Evolutionary conservation across 106 monocot genomes (phyloP), one percentile per base, ranked within the genome.

Genomic region (Dendrobium huoshanense): DNA sequence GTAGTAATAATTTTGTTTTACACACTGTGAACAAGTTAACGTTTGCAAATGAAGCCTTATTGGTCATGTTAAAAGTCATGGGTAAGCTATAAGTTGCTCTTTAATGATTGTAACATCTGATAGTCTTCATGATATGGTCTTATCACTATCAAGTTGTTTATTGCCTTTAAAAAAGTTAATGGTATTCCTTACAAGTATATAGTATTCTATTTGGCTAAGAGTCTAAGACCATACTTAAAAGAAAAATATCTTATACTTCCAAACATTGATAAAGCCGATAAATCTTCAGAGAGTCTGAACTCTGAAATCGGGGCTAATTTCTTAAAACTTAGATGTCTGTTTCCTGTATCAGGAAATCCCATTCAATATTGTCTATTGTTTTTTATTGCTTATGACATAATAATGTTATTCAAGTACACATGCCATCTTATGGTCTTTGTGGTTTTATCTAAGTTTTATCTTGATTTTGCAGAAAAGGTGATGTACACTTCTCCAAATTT

Each of bases 401-500:
- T 70, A 10, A 27, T 45, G 10, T 76, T 75, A 4, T 75, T 45
- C 2, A 75, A 75, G 75, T 18, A 41, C 19, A 3, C 4, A 80
- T 68, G 67, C 67, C 24, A 42, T 67, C 27, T 56, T 80, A 45
- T 74, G 67, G 16, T 76, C 29, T 22, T n/a, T 45, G n/a, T 80
- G 9, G 70, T 78, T 84, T 49, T 78, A 79, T 75, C 64, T 18
- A 6, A 20, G 29, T 18, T 65, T 16, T 59, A 33, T 75, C 27
- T 75, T 43, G 6, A 37, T 73, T 87, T 88, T 93, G 85, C 90
- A 99, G 99, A 95, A 55, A 99, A 95, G 85, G 75, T 99, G 49
- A 88, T 90, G 72, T 99, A 91, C 78, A 91, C 92, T 77, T 95
- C 95, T 67, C 88, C 95, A 82, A 82, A 88, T 79, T 99, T 99